Evolutionary conservation across 2,329 filamentous ascomycete species (phyloP).

Genomic region (Trichoderma sp.): DNA sequence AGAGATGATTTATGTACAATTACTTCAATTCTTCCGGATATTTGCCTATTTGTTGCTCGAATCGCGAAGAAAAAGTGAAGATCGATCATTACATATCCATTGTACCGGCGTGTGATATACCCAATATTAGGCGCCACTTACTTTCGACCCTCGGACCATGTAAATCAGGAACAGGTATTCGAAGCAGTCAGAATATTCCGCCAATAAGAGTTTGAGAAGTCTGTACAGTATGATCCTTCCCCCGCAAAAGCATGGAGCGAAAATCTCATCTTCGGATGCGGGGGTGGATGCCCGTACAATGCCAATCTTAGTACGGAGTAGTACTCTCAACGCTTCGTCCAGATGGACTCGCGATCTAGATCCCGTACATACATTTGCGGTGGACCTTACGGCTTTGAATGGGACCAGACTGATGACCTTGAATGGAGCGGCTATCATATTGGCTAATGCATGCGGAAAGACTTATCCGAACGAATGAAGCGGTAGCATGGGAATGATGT

Average conservation of each 20-base stretch:
- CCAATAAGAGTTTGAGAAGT: not conserved
- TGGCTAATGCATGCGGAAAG: not conserved
- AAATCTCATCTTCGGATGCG: not conserved
- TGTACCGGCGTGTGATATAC: not conserved
- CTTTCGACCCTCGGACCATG: not conserved
- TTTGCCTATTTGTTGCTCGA: not conserved
- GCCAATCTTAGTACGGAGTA: not conserved
- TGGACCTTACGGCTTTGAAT: not conserved
- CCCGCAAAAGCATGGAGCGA: not conserved
- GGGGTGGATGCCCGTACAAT: not conserved
- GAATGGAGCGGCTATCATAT: slow-evolving; percentile 1
- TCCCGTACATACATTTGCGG: not conserved
- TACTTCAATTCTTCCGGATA: not conserved
- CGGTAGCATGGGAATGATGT: not conserved
- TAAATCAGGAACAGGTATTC: not conserved
- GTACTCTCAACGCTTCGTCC: not conserved
- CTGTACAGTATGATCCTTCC: not conserved
- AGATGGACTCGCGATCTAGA: not conserved
- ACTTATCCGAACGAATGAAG: not conserved
- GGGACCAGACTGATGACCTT: not conserved
- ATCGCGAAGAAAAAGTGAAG: not conserved
- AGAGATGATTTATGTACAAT: not conserved
- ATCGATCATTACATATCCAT: not conserved
- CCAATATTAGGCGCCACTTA: not conserved
- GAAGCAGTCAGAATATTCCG: not conserved